Evolutionary conservation across 768 basidiomycete genomes (phyloP).

Genomic region (Suillus clintonianus): DNA sequence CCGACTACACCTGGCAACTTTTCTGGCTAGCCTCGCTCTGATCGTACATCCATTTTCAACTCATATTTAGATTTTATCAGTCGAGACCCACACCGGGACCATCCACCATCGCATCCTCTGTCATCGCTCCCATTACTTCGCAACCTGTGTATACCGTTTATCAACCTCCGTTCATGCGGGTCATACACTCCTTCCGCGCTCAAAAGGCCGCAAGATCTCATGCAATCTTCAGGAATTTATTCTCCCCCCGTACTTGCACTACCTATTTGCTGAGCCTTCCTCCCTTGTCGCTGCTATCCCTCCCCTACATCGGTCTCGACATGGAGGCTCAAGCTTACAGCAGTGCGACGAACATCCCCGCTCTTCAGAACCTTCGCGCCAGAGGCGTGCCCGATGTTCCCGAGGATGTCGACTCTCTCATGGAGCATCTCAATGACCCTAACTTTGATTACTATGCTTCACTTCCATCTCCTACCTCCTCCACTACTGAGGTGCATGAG

Average conservation of each 20-base stretch:
- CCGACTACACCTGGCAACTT: constrained; percentile 80
- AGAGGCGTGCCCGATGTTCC: constrained; percentile 75
- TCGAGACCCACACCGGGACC: no score
- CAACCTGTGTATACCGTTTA: no score
- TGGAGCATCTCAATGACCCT: constrained; percentile 81
- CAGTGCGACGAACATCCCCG: constrained; percentile 41
- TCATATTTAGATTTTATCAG: no score
- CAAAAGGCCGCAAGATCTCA: constrained; percentile 38
- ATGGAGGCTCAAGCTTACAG: constrained; percentile 50
- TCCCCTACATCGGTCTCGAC: constrained; percentile 27
- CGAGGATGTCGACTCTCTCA: constrained; percentile 69
- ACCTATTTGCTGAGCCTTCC: constrained; percentile 29
- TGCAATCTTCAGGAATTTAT: constrained; percentile 8
- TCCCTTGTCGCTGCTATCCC: constrained; percentile 4
- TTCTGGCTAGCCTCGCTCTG: constrained; percentile 54
- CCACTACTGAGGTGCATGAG: constrained; percentile 39
- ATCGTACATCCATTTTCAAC: constrained; percentile 58
- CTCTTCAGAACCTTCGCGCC: constrained; percentile 37
- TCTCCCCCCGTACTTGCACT: constrained; percentile 10
- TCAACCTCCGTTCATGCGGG: no score
- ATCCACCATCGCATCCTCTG: no score
- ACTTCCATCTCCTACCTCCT: constrained; percentile 34
- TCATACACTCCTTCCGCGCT: constrained; percentile 35
- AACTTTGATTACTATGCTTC: constrained; percentile 65
- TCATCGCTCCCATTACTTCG: no score